Conservation (phyloP, 2,329 filamentous ascomycete genomes). For the Capronia americana region DNA sequence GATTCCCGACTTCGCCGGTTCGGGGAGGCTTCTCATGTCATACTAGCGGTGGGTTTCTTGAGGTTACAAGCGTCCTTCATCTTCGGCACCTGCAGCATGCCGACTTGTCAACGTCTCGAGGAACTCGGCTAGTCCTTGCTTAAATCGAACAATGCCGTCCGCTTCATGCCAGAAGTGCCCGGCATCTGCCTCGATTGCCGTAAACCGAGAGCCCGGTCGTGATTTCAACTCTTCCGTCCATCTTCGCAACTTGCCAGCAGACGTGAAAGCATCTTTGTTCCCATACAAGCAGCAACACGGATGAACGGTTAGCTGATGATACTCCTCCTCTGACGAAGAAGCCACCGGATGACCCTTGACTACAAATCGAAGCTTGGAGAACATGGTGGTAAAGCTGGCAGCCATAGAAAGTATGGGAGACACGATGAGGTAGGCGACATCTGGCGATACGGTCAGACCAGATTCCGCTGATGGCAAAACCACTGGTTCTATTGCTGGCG, state of each 20-base stretch:
- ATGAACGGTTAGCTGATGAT: conserved; percentile 24
- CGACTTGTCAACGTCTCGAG: conserved; percentile 4
- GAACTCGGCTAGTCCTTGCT: conserved; percentile 30
- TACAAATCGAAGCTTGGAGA: conserved; percentile 53
- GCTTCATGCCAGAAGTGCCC: conserved; percentile 36
- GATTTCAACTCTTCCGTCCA: conserved; percentile 67
- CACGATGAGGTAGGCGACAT: conserved; percentile 62
- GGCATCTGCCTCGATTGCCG: conserved; percentile 22
- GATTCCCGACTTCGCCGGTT: neutral
- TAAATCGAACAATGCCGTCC: conserved; percentile 23
- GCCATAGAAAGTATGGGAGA: conserved; percentile 67
- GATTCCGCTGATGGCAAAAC: conserved; percentile 17
- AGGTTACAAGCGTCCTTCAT: neutral
- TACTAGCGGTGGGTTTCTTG: neutral
- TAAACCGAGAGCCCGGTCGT: conserved; percentile 54
- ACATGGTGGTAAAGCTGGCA: conserved; percentile 68
- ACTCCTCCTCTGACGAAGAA: conserved; percentile 60
- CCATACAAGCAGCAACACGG: conserved; percentile 67
- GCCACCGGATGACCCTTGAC: conserved; percentile 53
- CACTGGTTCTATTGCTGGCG: neutral
- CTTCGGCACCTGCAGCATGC: neutral
- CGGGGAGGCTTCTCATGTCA: neutral
- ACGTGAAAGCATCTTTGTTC: conserved; percentile 75
- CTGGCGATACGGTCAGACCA: conserved; percentile 36
- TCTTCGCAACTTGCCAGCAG: conserved; percentile 65